Evolutionary conservation across 257 asterid species (phyloP), one percentile per base, ranked within the genome.

Genomic region (Avicennia marina): DNA sequence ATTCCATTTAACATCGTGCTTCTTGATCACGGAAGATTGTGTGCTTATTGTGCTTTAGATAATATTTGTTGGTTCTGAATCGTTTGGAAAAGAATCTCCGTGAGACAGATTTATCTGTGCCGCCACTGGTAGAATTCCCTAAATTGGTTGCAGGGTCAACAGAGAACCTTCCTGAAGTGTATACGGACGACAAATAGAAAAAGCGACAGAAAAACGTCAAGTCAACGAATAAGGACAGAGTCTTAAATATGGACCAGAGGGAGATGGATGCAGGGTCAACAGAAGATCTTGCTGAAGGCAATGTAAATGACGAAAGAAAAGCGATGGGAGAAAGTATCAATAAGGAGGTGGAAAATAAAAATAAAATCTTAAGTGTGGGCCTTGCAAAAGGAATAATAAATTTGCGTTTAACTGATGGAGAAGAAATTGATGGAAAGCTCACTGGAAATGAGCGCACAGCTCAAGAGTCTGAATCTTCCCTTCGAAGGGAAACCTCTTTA

Each of bases 341-440:
- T 43, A 60, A 40, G 60, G 64, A 33, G 43, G 72, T 26, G 9
- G 57, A 64, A 41, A 6, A 38, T 18, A 44, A 29, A 34, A 38
- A 21, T 43, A 75, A 53, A 45, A 61, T 61, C 55, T 53, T 47
- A 60, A 57, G 46, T 62, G 18, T 56, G 60, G 56, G 62, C 64
- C 76, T 58, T 20, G 46, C 32, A 5, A 51, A 58, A 72, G 64
- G 56, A 52, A 40, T 71, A 29, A 56, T 72, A 60, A 70, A 49
- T 39, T 50, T 70, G 64, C 65, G 57, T 50, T 36, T 68, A 67
- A 55, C 48, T 1, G 74, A 79, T 58, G 65, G 67, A 29, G 17
- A 40, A 47, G 66, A 36, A 29, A 62, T 21, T 45, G 66, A 44
- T 5, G 54, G 27, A 12, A 52, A 21, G 58, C 15, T 31, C 43